Evolutionary conservation across 179 eudicot genomes (phyloP).

Genomic region (Gypsophila paniculata): DNA sequence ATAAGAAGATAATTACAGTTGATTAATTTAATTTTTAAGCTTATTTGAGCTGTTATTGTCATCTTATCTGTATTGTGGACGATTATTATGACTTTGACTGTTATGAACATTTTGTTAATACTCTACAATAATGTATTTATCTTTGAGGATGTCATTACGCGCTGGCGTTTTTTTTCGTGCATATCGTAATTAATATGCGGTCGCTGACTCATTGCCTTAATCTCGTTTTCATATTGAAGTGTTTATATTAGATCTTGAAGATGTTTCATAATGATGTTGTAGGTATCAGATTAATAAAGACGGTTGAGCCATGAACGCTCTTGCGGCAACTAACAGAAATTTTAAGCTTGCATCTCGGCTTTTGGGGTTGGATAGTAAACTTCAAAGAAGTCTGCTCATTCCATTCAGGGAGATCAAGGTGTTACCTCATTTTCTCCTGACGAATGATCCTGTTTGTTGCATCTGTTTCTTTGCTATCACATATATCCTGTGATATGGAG

Average conservation of each 20-base stretch:
- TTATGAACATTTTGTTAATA: no score
- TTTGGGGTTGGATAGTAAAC: slow-evolving; percentile 80
- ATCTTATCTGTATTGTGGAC: neutral
- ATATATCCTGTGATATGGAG: neutral
- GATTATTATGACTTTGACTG: no score
- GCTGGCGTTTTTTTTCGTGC: no score
- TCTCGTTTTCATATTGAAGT: neutral
- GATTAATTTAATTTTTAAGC: neutral
- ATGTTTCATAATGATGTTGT: neutral
- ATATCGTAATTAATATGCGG: neutral
- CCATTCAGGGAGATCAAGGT: slow-evolving; percentile 99
- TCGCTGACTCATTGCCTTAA: neutral
- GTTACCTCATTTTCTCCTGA: neutral
- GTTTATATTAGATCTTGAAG: slow-evolving; percentile 14
- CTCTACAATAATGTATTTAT: neutral
- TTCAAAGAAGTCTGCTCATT: slow-evolving; percentile 82
- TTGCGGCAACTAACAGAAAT: slow-evolving; percentile 93
- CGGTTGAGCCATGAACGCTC: slow-evolving; percentile 68
- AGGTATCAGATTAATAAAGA: slow-evolving; percentile 18
- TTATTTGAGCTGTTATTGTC: slow-evolving; percentile 17
- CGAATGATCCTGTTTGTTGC: neutral
- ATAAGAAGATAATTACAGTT: neutral
- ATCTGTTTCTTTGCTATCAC: neutral
- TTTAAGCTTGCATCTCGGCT: slow-evolving; percentile 78
- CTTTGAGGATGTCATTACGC: neutral